Percentiles rank a stretch among this genome's conserved stretches.
Conservation (phyloP, 495 filamentous ascomycete species). For the Hypoxylon subgilvum region DNA sequence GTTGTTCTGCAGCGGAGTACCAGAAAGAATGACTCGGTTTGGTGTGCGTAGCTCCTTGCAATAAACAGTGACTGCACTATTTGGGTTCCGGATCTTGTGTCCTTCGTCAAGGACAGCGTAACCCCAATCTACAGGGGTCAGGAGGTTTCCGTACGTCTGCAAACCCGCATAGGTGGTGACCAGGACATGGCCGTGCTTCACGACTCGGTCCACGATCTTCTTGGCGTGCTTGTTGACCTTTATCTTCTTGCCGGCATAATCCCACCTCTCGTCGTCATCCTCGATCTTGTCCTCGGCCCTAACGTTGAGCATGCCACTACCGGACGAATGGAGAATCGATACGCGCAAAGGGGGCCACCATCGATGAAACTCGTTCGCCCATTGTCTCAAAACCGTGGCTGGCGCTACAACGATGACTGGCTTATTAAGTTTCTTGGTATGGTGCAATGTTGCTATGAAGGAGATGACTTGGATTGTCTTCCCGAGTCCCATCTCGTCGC, state of each 20-base stretch:
- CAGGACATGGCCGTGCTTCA: constrained; percentile 87
- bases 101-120: constrained; percentile 96
- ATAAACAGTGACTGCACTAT: constrained; percentile 86
- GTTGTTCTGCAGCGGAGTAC: constrained; percentile 98
- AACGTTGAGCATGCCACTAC: constrained; percentile 92
- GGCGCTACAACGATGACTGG: constrained; percentile 90
- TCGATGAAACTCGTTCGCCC: constrained; percentile 96
- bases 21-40: constrained; percentile 90
- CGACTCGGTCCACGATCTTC: constrained; percentile 80
- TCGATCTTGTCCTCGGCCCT: constrained; percentile 73
- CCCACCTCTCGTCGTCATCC: constrained; percentile 61
- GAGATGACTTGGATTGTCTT: constrained; percentile 94
- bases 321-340: constrained; percentile 91
- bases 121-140: constrained; percentile 84
- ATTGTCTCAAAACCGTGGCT: constrained; percentile 92
- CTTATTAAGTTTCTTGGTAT: constrained; percentile 81
- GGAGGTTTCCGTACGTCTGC: constrained; percentile 78
- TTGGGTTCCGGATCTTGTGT: constrained; percentile 96
- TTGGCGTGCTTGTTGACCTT: constrained; percentile 67
- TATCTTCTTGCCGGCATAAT: constrained; percentile 51
- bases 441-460: constrained; percentile 87
- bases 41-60: constrained; percentile 89
- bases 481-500: constrained; percentile 97
- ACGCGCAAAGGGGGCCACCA: constrained; percentile 98
- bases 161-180: constrained; percentile 94